These are phyloP conservation scores for Acanthamoeba culbertsoni DNA, from an alignment of 208 protist species.

Conservation along the genomic window DNA sequence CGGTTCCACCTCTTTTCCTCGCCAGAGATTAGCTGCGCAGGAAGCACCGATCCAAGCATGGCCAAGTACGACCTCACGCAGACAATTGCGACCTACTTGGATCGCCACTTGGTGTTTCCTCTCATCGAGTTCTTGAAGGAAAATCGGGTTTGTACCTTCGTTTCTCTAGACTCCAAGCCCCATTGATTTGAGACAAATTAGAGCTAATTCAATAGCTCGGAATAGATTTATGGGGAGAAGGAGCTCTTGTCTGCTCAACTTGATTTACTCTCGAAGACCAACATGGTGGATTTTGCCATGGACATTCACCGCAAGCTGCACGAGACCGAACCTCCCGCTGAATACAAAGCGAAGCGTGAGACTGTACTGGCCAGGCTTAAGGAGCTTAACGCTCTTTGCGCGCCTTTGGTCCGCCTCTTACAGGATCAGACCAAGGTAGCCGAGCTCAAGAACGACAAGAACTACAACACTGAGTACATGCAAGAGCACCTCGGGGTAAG, in stretches of 20 bases:
- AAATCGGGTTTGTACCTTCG: conserved; percentile 29
- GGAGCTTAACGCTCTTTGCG: conserved; percentile 15
- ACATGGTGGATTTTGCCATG: conserved; percentile 79
- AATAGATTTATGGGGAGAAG: conserved; percentile 69
- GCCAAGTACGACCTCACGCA: conserved; percentile 48
- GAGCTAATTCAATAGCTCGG: background rate
- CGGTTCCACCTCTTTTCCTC: background rate
- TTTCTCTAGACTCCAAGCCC: background rate
- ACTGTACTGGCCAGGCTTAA: conserved; percentile 60
- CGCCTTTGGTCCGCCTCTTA: conserved; percentile 49
- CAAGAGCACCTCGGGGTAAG: conserved; percentile 60
- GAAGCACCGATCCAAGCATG: background rate
- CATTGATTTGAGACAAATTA: background rate
- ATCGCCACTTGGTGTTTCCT: conserved; percentile 81
- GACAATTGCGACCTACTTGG: conserved; percentile 67
- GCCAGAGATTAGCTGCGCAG: no score
- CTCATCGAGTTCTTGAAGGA: conserved; percentile 76
- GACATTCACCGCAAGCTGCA: conserved; percentile 68
- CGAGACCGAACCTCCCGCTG: conserved; percentile 58
- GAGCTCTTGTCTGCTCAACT: conserved; percentile 70
- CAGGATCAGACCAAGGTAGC: conserved; percentile 53
- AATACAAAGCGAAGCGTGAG: conserved; percentile 56
- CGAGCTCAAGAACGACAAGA: conserved; percentile 66
- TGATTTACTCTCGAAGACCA: conserved; percentile 72
- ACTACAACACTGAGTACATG: conserved; percentile 69